Conservation (phyloP, 768 basidiomycete species). For the Tulasnella sp. region DNA sequence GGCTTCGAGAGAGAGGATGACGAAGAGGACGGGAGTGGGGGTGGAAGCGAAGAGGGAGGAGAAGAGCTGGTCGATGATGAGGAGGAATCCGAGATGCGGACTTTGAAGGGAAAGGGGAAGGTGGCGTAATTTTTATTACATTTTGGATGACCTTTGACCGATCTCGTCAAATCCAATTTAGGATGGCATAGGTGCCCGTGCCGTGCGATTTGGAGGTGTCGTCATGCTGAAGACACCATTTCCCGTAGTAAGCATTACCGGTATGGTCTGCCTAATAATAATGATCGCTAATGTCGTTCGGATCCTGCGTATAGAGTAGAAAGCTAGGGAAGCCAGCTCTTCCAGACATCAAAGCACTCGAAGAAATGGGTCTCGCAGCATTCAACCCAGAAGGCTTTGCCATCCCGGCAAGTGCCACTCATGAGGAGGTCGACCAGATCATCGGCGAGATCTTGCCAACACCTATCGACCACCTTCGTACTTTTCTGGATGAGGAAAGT, state of each 20-base stretch:
- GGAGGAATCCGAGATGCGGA: background rate
- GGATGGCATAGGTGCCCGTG: background rate
- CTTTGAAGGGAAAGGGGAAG: background rate
- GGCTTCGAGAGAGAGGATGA: background rate
- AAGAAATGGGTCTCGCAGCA: background rate
- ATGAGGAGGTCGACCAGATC: background rate
- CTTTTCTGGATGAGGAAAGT: background rate
- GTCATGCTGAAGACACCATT: background rate
- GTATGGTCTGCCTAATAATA: background rate
- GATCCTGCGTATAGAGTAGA: background rate
- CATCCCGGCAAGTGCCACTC: background rate
- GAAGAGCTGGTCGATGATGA: background rate
- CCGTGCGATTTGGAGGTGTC: background rate
- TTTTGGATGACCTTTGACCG: conserved; percentile 22
- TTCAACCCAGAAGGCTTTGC: background rate
- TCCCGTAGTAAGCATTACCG: background rate
- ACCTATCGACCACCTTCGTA: background rate
- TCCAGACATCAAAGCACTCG: background rate
- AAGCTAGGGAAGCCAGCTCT: background rate
- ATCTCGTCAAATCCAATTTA: too few relatives aligned
- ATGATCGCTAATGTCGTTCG: background rate
- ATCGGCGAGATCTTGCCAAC: background rate
- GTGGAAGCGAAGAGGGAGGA: background rate
- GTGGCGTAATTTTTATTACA: too few relatives aligned
- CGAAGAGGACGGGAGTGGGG: background rate